Evolutionary conservation across 2,329 filamentous ascomycete genomes (phyloP).

Genomic region (Ciborinia camelliae): DNA sequence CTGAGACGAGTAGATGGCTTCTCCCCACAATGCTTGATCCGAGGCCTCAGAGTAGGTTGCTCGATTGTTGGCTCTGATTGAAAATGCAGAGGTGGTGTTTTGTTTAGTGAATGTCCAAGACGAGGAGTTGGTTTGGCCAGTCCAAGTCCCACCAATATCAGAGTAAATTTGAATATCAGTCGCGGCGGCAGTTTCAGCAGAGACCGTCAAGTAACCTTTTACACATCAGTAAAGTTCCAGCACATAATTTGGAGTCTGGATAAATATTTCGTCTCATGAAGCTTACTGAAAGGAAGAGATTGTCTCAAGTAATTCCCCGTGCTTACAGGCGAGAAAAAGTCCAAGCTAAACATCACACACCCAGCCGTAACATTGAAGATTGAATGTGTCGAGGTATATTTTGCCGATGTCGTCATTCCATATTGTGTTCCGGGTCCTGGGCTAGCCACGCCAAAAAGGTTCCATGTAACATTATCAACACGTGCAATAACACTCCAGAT

Average conservation of each 20-base stretch:
- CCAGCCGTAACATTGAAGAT: constrained; percentile 34
- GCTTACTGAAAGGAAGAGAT: constrained; percentile 39
- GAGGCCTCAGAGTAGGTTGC: constrained; percentile 17
- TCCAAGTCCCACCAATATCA: constrained; percentile 40
- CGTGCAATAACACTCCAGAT: constrained; percentile 39
- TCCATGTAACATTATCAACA: constrained; percentile 36
- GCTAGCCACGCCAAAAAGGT: constrained; percentile 35
- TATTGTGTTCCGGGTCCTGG: constrained; percentile 25
- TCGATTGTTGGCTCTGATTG: constrained; percentile 12
- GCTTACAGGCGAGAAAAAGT: constrained; percentile 40
- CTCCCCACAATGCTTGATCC: constrained; percentile 22
- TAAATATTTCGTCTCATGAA: background rate
- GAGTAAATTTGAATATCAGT: constrained; percentile 35
- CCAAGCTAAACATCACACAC: constrained; percentile 32
- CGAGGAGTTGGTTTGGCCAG: constrained; percentile 28
- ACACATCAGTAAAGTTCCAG: background rate
- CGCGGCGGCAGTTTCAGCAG: constrained; percentile 1
- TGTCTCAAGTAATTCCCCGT: constrained; percentile 37
- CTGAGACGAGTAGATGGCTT: constrained; percentile 18
- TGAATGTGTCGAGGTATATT: constrained; percentile 38
- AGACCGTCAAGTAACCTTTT: constrained; percentile 9
- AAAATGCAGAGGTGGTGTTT: constrained; percentile 19
- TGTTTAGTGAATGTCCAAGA: constrained; percentile 20
- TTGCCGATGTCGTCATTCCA: constrained; percentile 28
- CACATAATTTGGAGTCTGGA: background rate